phyloP scores from a whole-genome alignment of 78 protist species.

The Polysphondylium violaceum region DNA sequence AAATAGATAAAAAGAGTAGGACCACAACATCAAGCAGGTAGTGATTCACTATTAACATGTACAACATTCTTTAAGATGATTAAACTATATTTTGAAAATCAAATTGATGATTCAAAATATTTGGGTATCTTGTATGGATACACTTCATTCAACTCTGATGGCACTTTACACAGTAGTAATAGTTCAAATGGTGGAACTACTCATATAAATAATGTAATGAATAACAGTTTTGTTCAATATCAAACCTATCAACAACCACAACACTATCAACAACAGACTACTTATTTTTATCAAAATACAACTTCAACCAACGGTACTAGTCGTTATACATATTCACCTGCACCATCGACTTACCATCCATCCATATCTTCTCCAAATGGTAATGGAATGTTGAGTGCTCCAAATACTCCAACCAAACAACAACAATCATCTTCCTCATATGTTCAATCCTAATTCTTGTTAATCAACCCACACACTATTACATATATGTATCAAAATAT shows the following conservation, averaged over 20 bases:
- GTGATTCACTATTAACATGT: conserved; percentile 94
- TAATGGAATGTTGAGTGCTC: conserved; percentile 2
- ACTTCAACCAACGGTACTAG: neutral
- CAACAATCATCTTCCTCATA: no score
- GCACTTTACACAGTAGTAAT: neutral
- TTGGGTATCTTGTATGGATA: conserved; percentile 86
- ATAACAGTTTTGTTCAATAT: conserved; percentile 15
- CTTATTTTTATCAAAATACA: no score
- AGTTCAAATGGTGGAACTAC: neutral
- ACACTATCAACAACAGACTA: neutral
- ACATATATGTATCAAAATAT: no score
- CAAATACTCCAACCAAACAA: neutral
- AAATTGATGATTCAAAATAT: conserved; percentile 91
- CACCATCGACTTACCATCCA: neutral
- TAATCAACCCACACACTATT: no score
- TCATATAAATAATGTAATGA: conserved; percentile 13
- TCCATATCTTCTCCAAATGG: conserved; percentile 8
- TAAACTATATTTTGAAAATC: conserved; percentile 89
- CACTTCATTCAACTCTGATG: conserved; percentile 15
- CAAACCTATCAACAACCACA: conserved; percentile 6
- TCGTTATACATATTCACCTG: conserved; percentile 4
- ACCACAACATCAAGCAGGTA: conserved; percentile 99
- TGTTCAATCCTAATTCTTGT: no score
- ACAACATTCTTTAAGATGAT: conserved; percentile 95
- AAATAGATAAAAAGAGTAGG: conserved; percentile 92